Evolutionary conservation across 306 rosid genomes (phyloP).

Genomic region (Sindora glabra): DNA sequence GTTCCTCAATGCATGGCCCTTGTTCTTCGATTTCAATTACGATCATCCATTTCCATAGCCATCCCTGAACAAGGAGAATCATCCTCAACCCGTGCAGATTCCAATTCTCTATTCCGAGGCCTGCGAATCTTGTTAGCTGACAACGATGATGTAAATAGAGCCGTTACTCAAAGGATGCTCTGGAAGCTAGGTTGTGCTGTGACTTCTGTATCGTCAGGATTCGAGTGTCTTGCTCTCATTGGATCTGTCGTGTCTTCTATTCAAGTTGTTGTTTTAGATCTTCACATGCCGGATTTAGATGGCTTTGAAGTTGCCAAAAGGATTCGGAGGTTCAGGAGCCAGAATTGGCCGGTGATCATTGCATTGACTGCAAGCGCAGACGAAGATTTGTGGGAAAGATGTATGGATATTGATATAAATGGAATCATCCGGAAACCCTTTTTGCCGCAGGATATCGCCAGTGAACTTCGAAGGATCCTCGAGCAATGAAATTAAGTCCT

Average conservation of each 20-base stretch:
- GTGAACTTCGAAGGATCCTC: conserved; percentile 71
- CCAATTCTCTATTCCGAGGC: conserved; percentile 67
- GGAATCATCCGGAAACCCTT: conserved; percentile 82
- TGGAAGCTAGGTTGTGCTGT: conserved; percentile 87
- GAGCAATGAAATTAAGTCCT: conserved; percentile 55
- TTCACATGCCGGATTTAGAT: conserved; percentile 78
- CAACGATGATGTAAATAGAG: conserved; percentile 84
- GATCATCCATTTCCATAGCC: conserved; percentile 61
- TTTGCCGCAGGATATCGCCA: conserved; percentile 70
- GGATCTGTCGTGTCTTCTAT: conserved; percentile 58
- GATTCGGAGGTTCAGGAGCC: conserved; percentile 73
- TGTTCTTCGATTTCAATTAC: conserved; percentile 71
- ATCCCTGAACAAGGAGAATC: conserved; percentile 78
- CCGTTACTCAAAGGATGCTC: conserved; percentile 72
- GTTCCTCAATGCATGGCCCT: conserved; percentile 83
- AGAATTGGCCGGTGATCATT: conserved; percentile 72
- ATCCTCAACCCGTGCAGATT: conserved; percentile 46
- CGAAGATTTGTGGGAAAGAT: conserved; percentile 79
- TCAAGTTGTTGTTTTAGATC: conserved; percentile 73
- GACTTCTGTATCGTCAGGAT: conserved; percentile 70
- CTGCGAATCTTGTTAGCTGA: conserved; percentile 76
- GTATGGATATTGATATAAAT: conserved; percentile 71
- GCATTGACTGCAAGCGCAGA: conserved; percentile 63
- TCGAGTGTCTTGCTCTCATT: conserved; percentile 66
- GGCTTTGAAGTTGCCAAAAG: conserved; percentile 73